These are phyloP conservation scores for Nicotiana paniculata DNA, from an alignment of 257 asterid species.

Conservation along the genomic window DNA sequence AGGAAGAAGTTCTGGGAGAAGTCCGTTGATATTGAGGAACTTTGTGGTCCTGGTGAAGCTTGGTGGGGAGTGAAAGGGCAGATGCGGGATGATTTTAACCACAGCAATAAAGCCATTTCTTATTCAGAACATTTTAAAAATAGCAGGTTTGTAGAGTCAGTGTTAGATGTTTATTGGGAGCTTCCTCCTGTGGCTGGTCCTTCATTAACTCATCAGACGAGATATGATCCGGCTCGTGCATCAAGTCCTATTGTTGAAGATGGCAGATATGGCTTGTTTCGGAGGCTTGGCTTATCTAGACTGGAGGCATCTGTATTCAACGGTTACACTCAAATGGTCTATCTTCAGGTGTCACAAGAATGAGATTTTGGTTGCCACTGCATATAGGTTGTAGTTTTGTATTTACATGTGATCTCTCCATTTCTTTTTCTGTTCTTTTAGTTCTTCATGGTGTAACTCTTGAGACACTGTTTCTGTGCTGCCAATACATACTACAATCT, in stretches of 20 bases:
- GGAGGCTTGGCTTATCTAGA: constrained; percentile 57
- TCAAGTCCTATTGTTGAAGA: constrained; percentile 77
- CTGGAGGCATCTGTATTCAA: constrained; percentile 75
- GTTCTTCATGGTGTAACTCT: background rate
- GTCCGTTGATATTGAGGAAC: constrained; percentile 74
- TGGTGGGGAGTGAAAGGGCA: constrained; percentile 99
- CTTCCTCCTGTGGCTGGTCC: constrained; percentile 98
- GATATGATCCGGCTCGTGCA: constrained; percentile 93
- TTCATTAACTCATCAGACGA: constrained; percentile 88
- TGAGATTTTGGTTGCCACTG: constrained; percentile 8
- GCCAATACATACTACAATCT: background rate
- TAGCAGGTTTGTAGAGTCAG: constrained; percentile 84
- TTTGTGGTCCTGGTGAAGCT: constrained; percentile 89
- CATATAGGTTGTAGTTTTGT: constrained; percentile 3
- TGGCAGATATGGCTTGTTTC: constrained; percentile 68
- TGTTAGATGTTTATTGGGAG: constrained; percentile 89
- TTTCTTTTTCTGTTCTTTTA: background rate
- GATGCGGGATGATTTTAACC: constrained; percentile 89
- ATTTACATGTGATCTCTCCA: background rate
- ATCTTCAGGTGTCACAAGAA: constrained; percentile 63
- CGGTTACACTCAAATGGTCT: constrained; percentile 99
- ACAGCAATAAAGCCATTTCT: constrained; percentile 70
- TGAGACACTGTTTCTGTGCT: constrained; percentile 5
- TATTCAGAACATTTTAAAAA: constrained; percentile 63
- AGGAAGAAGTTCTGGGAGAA: constrained; percentile 90